These are phyloP conservation scores for Chaetomium cochliodes DNA, from an alignment of 495 filamentous ascomycete species.

Conservation along the genomic window DNA sequence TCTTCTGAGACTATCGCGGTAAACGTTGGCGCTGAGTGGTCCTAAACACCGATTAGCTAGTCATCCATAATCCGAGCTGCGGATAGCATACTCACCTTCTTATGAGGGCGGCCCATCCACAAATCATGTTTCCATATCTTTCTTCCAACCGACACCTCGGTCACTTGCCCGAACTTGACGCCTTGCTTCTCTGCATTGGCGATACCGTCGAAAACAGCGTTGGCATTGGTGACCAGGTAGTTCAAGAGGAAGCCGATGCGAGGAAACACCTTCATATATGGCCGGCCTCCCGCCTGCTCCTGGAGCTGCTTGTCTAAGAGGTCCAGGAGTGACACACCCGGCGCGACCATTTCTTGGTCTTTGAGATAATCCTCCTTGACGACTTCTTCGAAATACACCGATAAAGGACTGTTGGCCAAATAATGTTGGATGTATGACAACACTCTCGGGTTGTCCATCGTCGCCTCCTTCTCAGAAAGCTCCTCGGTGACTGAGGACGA, in stretches of 20 bases:
- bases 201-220: conserved; percentile 49
- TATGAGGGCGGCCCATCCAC: conserved; percentile 23
- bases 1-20: conserved; percentile 38
- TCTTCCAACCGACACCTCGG: conserved; percentile 38
- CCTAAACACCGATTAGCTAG: conserved; percentile 32
- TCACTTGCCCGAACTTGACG: conserved; percentile 51
- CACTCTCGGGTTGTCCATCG: conserved; percentile 54
- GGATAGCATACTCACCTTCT: conserved; percentile 20
- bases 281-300: conserved; percentile 40
- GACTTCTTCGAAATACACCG: conserved; percentile 42
- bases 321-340: conserved; percentile 43
- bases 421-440: conserved; percentile 53
- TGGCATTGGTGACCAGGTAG: conserved; percentile 42
- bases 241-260: conserved; percentile 49
- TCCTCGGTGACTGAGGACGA: conserved; percentile 49
- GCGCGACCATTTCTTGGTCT: conserved; percentile 37
- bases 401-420: conserved; percentile 48
- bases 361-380: conserved; percentile 32
- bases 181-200: conserved; percentile 55
- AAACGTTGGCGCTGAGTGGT: conserved; percentile 33
- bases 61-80: not conserved
- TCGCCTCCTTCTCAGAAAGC: conserved; percentile 53
- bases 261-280: conserved; percentile 41
- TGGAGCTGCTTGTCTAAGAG: conserved; percentile 49
- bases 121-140: conserved; percentile 44